Evolutionary conservation across 768 basidiomycete genomes (phyloP), one percentile per base, ranked within the genome.

Genomic region (Lactifluus volemus): DNA sequence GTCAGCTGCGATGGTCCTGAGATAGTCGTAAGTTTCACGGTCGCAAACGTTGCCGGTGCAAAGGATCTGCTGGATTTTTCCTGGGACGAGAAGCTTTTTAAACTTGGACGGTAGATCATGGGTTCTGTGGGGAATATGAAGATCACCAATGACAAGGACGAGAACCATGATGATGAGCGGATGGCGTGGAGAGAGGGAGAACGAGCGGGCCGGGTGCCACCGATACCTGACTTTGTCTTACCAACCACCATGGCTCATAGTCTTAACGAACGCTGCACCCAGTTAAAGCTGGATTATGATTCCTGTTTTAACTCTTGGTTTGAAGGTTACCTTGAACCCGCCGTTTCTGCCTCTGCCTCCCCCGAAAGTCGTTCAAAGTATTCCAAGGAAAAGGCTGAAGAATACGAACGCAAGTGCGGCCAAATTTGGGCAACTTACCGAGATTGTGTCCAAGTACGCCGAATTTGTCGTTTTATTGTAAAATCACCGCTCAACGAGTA

Each of bases 11-110:
- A 99, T 89, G 14, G 91, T 93, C 65, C 92, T 80, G 25, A 99
- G 79, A 77, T 97, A 98, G 67, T 98, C 97, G 73, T 89, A 94
- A 7, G 97, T 98, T 74, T 98, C 96, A 69, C 88, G 86, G 76
- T 99, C 97, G 73, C 92, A 95, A 25, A 98, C 88, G 71, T 98
- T 98, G 50, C 97, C 97, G 0, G 96, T 98, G 72, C 93, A 97
- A 29, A 98, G 79, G 61, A 98, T 97, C 73, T 98, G 96, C 64
- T 95, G 92, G 49, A 99, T 98, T 74, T 99, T 99, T 21, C 97
- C 97, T 71, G 70, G 67, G 10, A 84, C 82, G 3, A 99, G 79
- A 1, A 98, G 85, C 70, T 98, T 97, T 77, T 96, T 95, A 77
- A 99, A 99, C 75, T 98, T 98, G 14, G 84, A 78, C 0, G 97